Evolutionary conservation across 768 basidiomycete species (phyloP).

Genomic region (Boletus rufocinnamomeus): DNA sequence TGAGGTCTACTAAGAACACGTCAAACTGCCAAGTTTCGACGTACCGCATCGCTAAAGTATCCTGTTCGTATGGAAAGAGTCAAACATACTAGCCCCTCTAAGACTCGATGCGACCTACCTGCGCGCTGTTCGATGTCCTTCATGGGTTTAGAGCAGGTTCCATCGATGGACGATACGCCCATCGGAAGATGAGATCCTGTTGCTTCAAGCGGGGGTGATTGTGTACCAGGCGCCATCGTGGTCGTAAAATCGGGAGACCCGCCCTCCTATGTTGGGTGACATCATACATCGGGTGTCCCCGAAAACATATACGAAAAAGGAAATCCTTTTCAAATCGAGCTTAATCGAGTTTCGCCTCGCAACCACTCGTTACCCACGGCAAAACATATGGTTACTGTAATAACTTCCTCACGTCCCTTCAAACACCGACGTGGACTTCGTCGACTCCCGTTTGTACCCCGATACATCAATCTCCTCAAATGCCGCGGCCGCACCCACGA

Average conservation of each 20-base stretch:
- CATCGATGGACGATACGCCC: constrained; percentile 48
- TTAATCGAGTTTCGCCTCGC: neutral
- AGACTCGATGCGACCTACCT: constrained; percentile 33
- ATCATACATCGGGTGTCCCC: constrained; percentile 29
- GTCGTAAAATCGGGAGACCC: too few relatives aligned
- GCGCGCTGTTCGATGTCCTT: constrained; percentile 48
- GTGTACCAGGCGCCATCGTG: constrained; percentile 42
- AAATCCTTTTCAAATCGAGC: constrained; percentile 4
- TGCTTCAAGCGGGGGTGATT: constrained; percentile 57
- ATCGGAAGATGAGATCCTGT: constrained; percentile 49
- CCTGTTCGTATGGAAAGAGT: constrained; percentile 12
- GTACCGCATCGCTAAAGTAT: constrained; percentile 34
- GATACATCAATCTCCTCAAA: constrained; percentile 58
- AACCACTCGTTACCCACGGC: neutral
- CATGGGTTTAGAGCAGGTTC: constrained; percentile 37
- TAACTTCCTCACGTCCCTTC: neutral
- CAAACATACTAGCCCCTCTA: neutral
- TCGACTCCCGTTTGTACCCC: constrained; percentile 13
- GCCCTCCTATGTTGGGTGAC: constrained; percentile 19
- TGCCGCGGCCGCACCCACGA: constrained; percentile 40
- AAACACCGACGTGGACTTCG: neutral
- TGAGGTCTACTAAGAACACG: neutral
- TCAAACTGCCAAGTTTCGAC: neutral
- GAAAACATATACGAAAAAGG: constrained; percentile 21
- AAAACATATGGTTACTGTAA: too few relatives aligned